Evolutionary conservation across 2,329 filamentous ascomycete genomes (phyloP).

Genomic region (Penicillium olsonii): DNA sequence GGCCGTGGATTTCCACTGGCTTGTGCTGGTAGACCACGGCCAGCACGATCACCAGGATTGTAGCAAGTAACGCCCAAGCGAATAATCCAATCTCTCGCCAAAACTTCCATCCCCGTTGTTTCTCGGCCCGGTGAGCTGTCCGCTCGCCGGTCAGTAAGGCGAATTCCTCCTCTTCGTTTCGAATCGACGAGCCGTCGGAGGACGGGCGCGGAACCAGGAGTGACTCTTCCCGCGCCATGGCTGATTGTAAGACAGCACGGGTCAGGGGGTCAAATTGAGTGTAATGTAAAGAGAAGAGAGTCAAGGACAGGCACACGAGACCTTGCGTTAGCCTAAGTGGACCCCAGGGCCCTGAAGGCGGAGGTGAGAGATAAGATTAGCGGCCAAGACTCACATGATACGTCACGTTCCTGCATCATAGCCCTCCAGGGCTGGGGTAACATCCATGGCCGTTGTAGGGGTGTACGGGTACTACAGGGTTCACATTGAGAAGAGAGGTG

Average conservation of each 20-base stretch:
- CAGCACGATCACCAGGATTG: constrained; percentile 73
- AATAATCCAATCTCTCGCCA: constrained; percentile 78
- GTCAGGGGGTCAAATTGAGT: neutral
- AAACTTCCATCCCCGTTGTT: constrained; percentile 52
- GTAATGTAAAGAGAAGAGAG: neutral
- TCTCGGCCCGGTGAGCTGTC: constrained; percentile 27
- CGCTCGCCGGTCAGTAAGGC: constrained; percentile 61
- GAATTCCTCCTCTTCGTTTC: constrained; percentile 62
- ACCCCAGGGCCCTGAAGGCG: constrained; percentile 3
- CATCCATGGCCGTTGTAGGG: neutral
- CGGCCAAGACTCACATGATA: constrained; percentile 14
- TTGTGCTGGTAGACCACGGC: constrained; percentile 77
- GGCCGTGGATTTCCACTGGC: constrained; percentile 40
- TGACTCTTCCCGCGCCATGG: constrained; percentile 50
- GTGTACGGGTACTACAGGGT: neutral
- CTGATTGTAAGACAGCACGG: neutral
- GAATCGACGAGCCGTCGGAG: constrained; percentile 58
- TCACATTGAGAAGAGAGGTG: constrained; percentile 9
- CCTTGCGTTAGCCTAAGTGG: constrained; percentile 1
- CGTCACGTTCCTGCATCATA: neutral
- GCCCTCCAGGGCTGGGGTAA: neutral
- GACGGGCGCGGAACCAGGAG: constrained; percentile 57
- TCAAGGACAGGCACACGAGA: neutral
- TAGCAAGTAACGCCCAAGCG: constrained; percentile 79
- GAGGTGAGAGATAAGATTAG: constrained; percentile 12